A percentile compares a stretch with the other conserved stretches of the same genome.
These are phyloP conservation scores for Mycena galopus DNA, from an alignment of 768 basidiomycete genomes.

Conservation along the genomic window DNA sequence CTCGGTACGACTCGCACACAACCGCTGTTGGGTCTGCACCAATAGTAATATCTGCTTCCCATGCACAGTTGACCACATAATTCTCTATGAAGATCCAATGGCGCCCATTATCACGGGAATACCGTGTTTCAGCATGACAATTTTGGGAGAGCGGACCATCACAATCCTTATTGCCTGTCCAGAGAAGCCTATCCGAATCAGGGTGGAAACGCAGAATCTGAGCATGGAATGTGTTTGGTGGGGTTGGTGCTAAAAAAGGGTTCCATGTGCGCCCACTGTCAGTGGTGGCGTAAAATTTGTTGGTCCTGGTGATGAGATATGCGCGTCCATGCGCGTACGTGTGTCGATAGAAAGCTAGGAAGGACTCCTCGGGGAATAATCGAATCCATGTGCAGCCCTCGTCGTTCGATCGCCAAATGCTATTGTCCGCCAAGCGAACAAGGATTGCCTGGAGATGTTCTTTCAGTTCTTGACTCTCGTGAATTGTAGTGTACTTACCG, in stretches of 20 bases:
- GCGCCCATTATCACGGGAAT: slow-evolving; percentile 81
- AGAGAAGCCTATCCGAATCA: slow-evolving; percentile 85
- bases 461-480: slow-evolving; percentile 17
- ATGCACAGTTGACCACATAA: slow-evolving; percentile 92
- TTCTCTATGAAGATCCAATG: slow-evolving; percentile 81
- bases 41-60: slow-evolving; percentile 84
- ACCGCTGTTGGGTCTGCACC: slow-evolving; percentile 88
- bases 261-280: slow-evolving; percentile 84
- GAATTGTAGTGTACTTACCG: slow-evolving; percentile 54
- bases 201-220: slow-evolving; percentile 91
- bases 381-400: slow-evolving; percentile 94
- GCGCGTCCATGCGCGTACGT: slow-evolving; percentile 82
- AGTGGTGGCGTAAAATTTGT: slow-evolving; percentile 82
- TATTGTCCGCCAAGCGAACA: slow-evolving; percentile 78
- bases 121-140: slow-evolving; percentile 83
- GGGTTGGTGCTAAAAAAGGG: slow-evolving; percentile 64
- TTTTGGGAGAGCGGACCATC: slow-evolving; percentile 46
- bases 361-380: slow-evolving; percentile 67
- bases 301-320: slow-evolving; percentile 83
- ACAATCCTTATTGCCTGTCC: slow-evolving; percentile 86
- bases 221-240: slow-evolving; percentile 83
- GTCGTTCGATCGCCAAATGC: slow-evolving; percentile 93
- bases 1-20: slow-evolving; percentile 89
- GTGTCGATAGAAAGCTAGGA: slow-evolving; percentile 91
- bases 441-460: slow-evolving; percentile 75